Evolutionary conservation across 495 filamentous ascomycete species (phyloP).

Genomic region (Aspergillus homomorphus): DNA sequence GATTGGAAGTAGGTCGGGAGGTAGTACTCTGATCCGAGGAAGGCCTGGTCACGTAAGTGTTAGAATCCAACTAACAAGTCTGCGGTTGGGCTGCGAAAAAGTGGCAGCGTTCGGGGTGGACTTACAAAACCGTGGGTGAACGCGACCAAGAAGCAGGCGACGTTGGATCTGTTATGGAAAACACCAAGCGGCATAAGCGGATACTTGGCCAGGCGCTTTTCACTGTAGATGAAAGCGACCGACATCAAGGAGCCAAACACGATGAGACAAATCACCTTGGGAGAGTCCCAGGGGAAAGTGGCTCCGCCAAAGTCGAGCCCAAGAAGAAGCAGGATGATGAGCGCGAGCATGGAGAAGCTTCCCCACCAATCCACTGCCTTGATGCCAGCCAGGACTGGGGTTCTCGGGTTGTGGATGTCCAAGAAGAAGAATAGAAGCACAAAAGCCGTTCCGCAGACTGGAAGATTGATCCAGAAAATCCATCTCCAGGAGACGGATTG

Average conservation of each 20-base stretch:
- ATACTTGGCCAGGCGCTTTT: conserved; percentile 66
- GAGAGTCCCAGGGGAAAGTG: conserved; percentile 67
- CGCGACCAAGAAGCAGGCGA: conserved; percentile 54
- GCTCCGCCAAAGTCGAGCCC: conserved; percentile 76
- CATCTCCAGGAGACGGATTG: conserved; percentile 62
- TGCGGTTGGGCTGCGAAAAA: too few relatives aligned
- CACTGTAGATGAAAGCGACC: conserved; percentile 63
- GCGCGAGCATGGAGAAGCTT: conserved; percentile 62
- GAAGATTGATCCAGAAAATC: conserved; percentile 73
- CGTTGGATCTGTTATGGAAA: conserved; percentile 55
- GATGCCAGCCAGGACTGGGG: conserved; percentile 57
- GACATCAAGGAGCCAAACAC: conserved; percentile 65
- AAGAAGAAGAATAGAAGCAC: conserved; percentile 56
- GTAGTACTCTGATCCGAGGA: conserved; percentile 55
- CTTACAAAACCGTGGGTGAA: conserved; percentile 54
- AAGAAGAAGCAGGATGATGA: conserved; percentile 73
- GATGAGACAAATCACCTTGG: conserved; percentile 72
- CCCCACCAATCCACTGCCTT: conserved; percentile 78
- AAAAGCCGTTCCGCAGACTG: conserved; percentile 54
- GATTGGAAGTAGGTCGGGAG: conserved; percentile 59
- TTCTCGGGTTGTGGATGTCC: conserved; percentile 59
- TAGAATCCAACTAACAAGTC: background rate
- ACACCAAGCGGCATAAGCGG: conserved; percentile 75
- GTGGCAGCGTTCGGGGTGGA: background rate
- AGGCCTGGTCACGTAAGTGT: conserved; percentile 28